phyloP scores from a whole-genome alignment of 2,329 filamentous ascomycete species.

The Fusarium gaditjirri region DNA sequence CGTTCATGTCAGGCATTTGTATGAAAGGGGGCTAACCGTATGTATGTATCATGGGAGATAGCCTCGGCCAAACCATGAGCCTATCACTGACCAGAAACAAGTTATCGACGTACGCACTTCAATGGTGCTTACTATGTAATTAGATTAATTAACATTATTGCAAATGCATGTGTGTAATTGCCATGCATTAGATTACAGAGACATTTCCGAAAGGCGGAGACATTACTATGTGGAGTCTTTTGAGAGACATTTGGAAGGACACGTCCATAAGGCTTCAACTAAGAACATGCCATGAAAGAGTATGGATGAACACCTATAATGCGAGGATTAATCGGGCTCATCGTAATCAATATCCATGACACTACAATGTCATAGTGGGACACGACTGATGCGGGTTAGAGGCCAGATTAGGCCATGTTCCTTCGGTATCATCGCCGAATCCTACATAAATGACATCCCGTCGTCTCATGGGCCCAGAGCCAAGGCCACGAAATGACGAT shows the following conservation, averaged over 20 bases:
- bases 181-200: conserved; percentile 13
- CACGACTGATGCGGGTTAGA: conserved; percentile 5
- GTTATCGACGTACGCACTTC: neutral
- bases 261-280: neutral
- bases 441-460: conserved; percentile 24
- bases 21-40: conserved; percentile 8
- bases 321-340: neutral
- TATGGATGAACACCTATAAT: neutral
- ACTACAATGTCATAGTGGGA: conserved; percentile 6
- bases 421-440: conserved; percentile 31
- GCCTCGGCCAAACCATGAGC: conserved; percentile 1
- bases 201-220: conserved; percentile 4
- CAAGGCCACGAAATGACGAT: conserved; percentile 35
- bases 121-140: neutral
- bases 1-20: conserved; percentile 1
- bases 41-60: conserved; percentile 13
- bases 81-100: conserved; percentile 6
- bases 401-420: conserved; percentile 8
- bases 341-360: conserved; percentile 9
- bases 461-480: conserved; percentile 10
- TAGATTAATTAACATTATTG: conserved; percentile 11
- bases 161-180: conserved; percentile 5
- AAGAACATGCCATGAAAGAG: neutral
- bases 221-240: neutral
- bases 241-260: neutral